Evolutionary conservation across 2,329 filamentous ascomycete genomes (phyloP), one percentile per base, ranked within the genome.

Genomic region (Calonectria pseudoreteaudii): DNA sequence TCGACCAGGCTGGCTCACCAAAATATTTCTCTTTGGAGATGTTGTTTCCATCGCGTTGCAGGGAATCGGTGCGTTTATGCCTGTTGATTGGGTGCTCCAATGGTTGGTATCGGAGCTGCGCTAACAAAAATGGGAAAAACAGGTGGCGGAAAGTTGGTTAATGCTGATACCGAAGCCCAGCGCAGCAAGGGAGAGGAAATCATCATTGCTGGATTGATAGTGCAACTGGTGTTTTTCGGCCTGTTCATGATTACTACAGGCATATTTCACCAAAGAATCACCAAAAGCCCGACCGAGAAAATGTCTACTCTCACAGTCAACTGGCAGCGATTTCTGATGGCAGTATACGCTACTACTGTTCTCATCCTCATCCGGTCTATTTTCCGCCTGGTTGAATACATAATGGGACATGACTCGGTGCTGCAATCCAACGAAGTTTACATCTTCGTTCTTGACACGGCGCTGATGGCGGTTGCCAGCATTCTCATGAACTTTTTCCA

Each of bases 301-400:
- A 47, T 26, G n/a, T 30, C 60, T 16, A 47, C 38, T 4, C 28
- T 47, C 23, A 60, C 56, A 3, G 41, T 41, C 38, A 47, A 65
- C 16, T 65, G 60, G 60, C 26, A 36, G 23, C 60, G 38, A 49
- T 47, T 65, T 26, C 60, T 65, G 4, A 11, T 47, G 16, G 36
- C 36, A 11, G 79, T 87, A 18, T 86, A 87, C 71, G 73, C 72
- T 20, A 80, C 81, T 0, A 85, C 82, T 20, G 70, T 73, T 0
- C 79, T 86, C 26, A 86, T 89, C 31, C 80, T 87, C 68, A 76
- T 86, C 1, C 83, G 71, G 4, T 73, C 66, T 1, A 66, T 70
- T 30, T 73, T 70, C 23, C 71, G 71, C 4, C 23, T 73, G 16
- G 26, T 66, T 18, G 71, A 73, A 52, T 73, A 60, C 31, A 53